Percentiles rank a stretch among this genome's conserved stretches.
Conservation (phyloP, 306 rosid species). For the Vigna reflexopilosa region DNA sequence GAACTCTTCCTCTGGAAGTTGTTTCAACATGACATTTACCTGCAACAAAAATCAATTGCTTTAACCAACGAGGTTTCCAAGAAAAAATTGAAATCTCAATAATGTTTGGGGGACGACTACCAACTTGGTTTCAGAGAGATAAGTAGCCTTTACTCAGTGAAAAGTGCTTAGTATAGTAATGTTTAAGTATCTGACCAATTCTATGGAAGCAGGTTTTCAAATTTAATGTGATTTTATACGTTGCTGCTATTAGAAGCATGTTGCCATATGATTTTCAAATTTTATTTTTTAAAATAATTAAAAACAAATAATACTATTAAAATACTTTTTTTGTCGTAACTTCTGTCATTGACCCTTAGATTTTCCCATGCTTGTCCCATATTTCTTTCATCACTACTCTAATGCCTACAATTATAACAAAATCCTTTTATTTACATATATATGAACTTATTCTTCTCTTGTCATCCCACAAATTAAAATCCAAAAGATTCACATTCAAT, state of each 20-base stretch:
- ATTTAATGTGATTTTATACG: neutral
- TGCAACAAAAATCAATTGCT: slow-evolving; percentile 34
- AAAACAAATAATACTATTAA: neutral
- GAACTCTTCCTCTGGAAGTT: slow-evolving; percentile 77
- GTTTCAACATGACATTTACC: slow-evolving; percentile 83
- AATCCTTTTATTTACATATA: neutral
- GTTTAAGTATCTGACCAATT: neutral
- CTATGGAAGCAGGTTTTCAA: neutral
- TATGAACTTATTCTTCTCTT: neutral
- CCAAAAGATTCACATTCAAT: neutral
- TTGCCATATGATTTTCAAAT: neutral
- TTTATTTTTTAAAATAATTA: neutral
- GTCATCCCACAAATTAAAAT: neutral
- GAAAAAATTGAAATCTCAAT: neutral
- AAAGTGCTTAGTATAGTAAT: neutral
- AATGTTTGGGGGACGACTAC: neutral
- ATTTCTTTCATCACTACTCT: neutral
- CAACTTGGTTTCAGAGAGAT: neutral
- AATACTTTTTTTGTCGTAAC: neutral
- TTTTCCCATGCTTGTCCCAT: neutral
- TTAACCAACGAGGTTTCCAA: no score
- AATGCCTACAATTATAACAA: neutral
- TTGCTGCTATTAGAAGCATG: neutral
- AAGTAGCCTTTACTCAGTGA: neutral
- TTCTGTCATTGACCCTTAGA: neutral